Percentiles rank a stretch among this genome's conserved stretches.
phyloP scores from a whole-genome alignment of 2,329 filamentous ascomycete species.

The Chaetomiaceae sp. region DNA sequence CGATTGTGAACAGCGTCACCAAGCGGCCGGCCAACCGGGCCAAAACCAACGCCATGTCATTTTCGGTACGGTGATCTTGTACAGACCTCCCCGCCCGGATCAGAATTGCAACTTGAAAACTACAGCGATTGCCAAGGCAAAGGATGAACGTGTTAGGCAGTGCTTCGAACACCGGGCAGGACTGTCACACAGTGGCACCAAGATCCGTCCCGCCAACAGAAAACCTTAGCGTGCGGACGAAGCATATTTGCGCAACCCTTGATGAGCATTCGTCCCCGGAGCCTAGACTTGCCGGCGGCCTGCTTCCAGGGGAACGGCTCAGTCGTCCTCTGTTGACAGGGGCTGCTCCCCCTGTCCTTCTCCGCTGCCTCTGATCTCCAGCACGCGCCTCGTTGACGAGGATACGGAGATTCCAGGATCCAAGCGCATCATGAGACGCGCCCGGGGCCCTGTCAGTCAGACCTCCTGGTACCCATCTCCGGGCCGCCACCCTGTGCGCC shows the following conservation, averaged over 20 bases:
- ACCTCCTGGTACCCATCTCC: neutral
- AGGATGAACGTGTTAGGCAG: too few species aligned
- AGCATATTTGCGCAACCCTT: conserved; percentile 15
- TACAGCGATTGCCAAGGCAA: too few species aligned
- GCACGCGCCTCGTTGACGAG: conserved; percentile 12
- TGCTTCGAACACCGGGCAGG: too few species aligned
- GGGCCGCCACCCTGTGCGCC: too few species aligned
- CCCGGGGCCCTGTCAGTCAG: conserved; percentile 1
- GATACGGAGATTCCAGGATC: conserved; percentile 14
- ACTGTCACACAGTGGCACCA: too few species aligned
- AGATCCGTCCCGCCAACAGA: conserved; percentile 1
- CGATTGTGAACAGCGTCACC: too few species aligned
- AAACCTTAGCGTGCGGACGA: neutral
- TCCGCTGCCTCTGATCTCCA: conserved; percentile 16
- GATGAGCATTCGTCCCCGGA: conserved; percentile 24
- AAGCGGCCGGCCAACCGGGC: too few species aligned
- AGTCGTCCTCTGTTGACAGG: neutral
- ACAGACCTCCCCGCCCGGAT: too few species aligned
- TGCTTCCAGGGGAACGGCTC: conserved; percentile 17
- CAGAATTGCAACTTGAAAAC: too few species aligned
- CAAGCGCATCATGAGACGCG: conserved; percentile 20
- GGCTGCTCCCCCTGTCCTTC: neutral
- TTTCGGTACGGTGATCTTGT: too few species aligned
- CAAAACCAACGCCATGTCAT: too few species aligned
- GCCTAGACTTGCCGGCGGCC: conserved; percentile 19